Conservation (phyloP, 1,139 yeast genomes). For the Candida labiduridarum region DNA sequence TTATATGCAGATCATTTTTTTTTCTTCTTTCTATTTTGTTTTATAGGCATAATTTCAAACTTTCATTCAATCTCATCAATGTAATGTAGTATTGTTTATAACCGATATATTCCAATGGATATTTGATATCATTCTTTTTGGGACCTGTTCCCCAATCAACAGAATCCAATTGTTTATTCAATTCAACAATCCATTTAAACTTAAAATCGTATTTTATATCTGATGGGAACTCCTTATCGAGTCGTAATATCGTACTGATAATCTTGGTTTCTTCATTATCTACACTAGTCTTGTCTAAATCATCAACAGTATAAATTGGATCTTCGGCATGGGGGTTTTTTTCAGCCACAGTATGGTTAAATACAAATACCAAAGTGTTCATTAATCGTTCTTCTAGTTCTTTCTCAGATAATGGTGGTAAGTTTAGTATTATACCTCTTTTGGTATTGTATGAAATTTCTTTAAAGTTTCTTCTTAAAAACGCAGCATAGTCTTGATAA, state of each 20-base stretch:
- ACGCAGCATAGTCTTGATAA: conserved; percentile 9
- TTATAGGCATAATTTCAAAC: conserved; percentile 30
- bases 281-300: conserved; percentile 18
- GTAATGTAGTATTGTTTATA: conserved; percentile 31
- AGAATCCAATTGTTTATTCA: conserved; percentile 13
- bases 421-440: conserved; percentile 18
- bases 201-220: conserved; percentile 32
- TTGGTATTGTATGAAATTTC: conserved; percentile 24
- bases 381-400: conserved; percentile 28
- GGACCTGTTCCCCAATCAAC: conserved; percentile 11
- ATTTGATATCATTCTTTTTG: conserved; percentile 11
- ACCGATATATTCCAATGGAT: conserved; percentile 22
- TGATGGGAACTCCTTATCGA: conserved; percentile 33
- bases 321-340: conserved; percentile 17
- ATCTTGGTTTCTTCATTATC: conserved; percentile 31
- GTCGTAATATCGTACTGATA: conserved; percentile 31
- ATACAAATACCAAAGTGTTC: conserved; percentile 41
- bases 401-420: conserved; percentile 10
- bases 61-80: conserved; percentile 40
- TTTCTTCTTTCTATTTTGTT: no score
- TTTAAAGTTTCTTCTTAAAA: conserved; percentile 27
- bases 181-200: conserved; percentile 30
- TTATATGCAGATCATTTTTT: not conserved
- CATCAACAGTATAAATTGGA: conserved; percentile 25
- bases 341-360: conserved; percentile 37